phyloP scores from a whole-genome alignment of 2,329 filamentous ascomycete genomes.

The Pestalotiopsis sp. region DNA sequence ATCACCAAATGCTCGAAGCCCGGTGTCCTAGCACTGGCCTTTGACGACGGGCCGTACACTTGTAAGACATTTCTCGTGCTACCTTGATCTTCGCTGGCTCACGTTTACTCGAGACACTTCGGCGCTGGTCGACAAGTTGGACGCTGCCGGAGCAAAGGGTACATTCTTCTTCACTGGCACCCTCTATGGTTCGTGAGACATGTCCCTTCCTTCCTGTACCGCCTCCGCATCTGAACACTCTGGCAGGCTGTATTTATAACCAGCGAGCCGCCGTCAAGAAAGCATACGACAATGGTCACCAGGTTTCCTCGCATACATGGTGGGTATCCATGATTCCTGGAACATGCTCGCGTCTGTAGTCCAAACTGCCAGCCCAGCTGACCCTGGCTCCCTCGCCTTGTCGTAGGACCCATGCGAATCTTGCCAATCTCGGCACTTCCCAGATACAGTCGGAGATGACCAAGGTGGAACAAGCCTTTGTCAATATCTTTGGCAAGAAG shows the following conservation, averaged over 20 bases:
- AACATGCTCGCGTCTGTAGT: not conserved
- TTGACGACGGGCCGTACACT: constrained; percentile 55
- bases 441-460: constrained; percentile 52
- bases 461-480: constrained; percentile 51
- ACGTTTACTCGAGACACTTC: constrained; percentile 37
- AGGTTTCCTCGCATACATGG: constrained; percentile 59
- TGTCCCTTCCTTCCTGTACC: not conserved
- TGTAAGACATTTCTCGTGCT: constrained; percentile 23
- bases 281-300: constrained; percentile 53
- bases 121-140: constrained; percentile 52
- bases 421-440: constrained; percentile 40
- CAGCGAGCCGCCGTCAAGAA: constrained; percentile 56
- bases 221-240: constrained; percentile 9
- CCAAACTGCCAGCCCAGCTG: too few relatives aligned
- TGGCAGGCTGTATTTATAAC: constrained; percentile 48
- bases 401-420: constrained; percentile 48
- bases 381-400: not conserved
- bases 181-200: constrained; percentile 41
- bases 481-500: constrained; percentile 52
- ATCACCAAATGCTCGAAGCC: constrained; percentile 48
- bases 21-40: constrained; percentile 52
- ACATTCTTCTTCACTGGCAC: constrained; percentile 59
- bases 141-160: constrained; percentile 50
- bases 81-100: not conserved
- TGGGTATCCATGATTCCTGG: constrained; percentile 20